Percentiles rank a stretch among this genome's conserved stretches.
Evolutionary conservation across 495 filamentous ascomycete genomes (phyloP).

Genomic region (Penicillium angulare): DNA sequence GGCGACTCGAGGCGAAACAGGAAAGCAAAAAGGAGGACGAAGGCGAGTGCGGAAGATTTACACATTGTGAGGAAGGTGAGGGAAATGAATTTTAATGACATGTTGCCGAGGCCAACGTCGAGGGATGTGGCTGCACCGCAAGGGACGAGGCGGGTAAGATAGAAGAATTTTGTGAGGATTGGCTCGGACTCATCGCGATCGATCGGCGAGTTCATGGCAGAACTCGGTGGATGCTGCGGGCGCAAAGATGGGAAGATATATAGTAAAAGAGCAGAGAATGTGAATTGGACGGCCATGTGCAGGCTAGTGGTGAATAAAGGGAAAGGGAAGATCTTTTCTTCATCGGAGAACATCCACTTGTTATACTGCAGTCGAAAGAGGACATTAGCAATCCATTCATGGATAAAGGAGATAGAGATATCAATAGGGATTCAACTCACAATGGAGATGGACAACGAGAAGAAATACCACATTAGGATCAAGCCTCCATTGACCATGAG

Average conservation of each 20-base stretch:
- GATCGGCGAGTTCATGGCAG: constrained; percentile 50
- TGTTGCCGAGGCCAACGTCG: constrained; percentile 96
- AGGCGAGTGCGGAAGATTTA: constrained; percentile 93
- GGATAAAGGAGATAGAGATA: background rate
- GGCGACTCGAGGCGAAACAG: constrained; percentile 87
- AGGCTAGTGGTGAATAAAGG: constrained; percentile 93
- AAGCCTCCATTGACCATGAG: constrained; percentile 69
- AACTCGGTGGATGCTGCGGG: constrained; percentile 53
- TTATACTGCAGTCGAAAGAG: constrained; percentile 67
- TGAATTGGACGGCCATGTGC: constrained; percentile 97
- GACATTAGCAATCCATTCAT: background rate
- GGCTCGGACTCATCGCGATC: constrained; percentile 54
- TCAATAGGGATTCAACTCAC: constrained; percentile 53
- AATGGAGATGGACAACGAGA: constrained; percentile 91
- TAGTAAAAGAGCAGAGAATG: constrained; percentile 73
- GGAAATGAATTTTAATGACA: constrained; percentile 90
- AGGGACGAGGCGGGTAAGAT: constrained; percentile 86
- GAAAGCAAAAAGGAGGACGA: constrained; percentile 95
- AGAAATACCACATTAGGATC: constrained; percentile 90
- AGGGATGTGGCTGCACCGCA: constrained; percentile 92
- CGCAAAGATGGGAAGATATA: constrained; percentile 82
- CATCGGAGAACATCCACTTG: constrained; percentile 98
- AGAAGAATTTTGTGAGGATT: constrained; percentile 85
- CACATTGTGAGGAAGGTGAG: constrained; percentile 99
- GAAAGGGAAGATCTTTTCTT: constrained; percentile 85